These are phyloP conservation scores for Ceratopteris richardii DNA, from an alignment of 75 land plant species.

Conservation along the genomic window DNA sequence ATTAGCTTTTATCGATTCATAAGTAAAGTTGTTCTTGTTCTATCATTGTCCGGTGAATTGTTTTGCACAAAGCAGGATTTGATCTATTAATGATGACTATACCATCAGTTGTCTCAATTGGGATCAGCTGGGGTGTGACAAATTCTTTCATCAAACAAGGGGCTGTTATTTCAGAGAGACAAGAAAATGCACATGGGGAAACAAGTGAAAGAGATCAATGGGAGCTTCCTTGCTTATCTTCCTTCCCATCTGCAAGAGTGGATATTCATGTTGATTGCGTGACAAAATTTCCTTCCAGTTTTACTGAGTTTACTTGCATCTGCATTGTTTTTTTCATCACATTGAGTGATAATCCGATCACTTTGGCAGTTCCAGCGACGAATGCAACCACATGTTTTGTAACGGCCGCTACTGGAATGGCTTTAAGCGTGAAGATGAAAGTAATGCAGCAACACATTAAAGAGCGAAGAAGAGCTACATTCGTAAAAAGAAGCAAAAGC, in stretches of 20 bases:
- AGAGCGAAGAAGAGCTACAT: no score
- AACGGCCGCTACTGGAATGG: conserved; percentile 63
- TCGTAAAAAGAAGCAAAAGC: no score
- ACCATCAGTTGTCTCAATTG: conserved; percentile 47
- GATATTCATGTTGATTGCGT: conserved; percentile 54
- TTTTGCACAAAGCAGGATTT: no score
- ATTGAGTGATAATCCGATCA: conserved; percentile 60
- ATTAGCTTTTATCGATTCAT: no score
- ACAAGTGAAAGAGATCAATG: background rate
- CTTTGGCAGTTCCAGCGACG: conserved; percentile 92
- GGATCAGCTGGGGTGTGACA: conserved; percentile 89
- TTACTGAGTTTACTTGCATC: conserved; percentile 73
- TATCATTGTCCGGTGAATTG: no score
- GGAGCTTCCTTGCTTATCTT: conserved; percentile 1
- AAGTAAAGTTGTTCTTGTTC: no score
- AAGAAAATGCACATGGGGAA: conserved; percentile 1
- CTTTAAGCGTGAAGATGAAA: conserved; percentile 49
- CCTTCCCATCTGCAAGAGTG: conserved; percentile 23
- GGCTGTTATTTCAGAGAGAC: conserved; percentile 50
- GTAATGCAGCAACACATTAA: no score
- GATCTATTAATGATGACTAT: no score
- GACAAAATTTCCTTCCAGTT: conserved; percentile 91
- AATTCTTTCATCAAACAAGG: conserved; percentile 90
- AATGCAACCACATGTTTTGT: conserved; percentile 88
- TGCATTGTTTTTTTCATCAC: conserved; percentile 62